These are phyloP conservation scores for Rhizopus sp. DNA, from an alignment of 371 early-diverging fungal species.

Conservation along the genomic window DNA sequence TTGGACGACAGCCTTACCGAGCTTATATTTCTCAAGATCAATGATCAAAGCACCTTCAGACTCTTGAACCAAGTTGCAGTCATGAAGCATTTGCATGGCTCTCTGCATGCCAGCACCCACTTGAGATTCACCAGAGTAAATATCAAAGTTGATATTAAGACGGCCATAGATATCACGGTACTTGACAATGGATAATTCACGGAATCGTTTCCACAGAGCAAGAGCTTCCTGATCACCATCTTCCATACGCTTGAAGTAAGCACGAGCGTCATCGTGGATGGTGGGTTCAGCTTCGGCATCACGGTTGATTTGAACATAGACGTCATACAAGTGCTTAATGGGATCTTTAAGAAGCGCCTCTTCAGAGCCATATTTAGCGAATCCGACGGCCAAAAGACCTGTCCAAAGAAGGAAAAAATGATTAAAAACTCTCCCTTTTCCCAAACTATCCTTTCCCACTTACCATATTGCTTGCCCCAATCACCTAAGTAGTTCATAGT, in stretches of 20 bases:
- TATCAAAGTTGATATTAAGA: slow-evolving; percentile 94
- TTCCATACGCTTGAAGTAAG: slow-evolving; percentile 98
- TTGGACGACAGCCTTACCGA: slow-evolving; percentile 86
- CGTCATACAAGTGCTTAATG: slow-evolving; percentile 92
- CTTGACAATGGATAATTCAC: slow-evolving; percentile 92
- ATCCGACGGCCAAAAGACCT: slow-evolving; percentile 95
- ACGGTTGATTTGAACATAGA: slow-evolving; percentile 93
- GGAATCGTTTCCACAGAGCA: slow-evolving; percentile 90
- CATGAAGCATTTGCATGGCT: slow-evolving; percentile 76
- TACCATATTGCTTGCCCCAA: slow-evolving; percentile 99
- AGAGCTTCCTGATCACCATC: slow-evolving; percentile 91
- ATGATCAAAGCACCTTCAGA: slow-evolving; percentile 90
- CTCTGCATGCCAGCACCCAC: slow-evolving; percentile 80
- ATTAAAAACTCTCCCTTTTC: slow-evolving; percentile 1
- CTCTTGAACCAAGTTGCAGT: slow-evolving; percentile 70
- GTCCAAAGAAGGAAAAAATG: slow-evolving; percentile 11
- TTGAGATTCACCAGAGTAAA: slow-evolving; percentile 99
- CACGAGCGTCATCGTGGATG: slow-evolving; percentile 90
- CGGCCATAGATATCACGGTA: slow-evolving; percentile 94
- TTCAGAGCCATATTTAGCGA: slow-evolving; percentile 78
- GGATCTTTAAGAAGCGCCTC: slow-evolving; percentile 81
- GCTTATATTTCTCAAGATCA: slow-evolving; percentile 82
- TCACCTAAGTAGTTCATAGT: slow-evolving; percentile 99
- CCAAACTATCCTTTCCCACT: slow-evolving; percentile 9
- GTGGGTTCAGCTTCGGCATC: slow-evolving; percentile 70